Conservation (phyloP, 1,284 basidiomycete genomes). For the Ustilago trichophora region DNA sequence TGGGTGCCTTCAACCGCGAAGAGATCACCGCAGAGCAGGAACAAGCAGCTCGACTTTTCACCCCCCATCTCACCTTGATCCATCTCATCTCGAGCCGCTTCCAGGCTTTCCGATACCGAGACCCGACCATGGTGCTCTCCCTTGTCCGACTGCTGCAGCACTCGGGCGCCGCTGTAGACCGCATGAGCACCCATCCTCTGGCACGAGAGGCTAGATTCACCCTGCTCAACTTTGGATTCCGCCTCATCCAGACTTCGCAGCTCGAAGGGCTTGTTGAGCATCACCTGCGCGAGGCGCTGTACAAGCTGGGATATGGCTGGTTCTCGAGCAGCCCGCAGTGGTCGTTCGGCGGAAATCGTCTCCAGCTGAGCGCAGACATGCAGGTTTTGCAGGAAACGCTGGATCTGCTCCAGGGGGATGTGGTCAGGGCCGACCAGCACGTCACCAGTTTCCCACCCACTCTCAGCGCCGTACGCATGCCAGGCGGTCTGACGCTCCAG, state of each 20-base stretch:
- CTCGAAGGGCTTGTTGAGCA: conserved; percentile 86
- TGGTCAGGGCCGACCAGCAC: conserved; percentile 70
- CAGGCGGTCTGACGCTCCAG: conserved; percentile 45
- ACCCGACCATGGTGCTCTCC: conserved; percentile 83
- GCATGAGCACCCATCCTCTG: conserved; percentile 85
- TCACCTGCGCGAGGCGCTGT: conserved; percentile 79
- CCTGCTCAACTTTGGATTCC: conserved; percentile 90
- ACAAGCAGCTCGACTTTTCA: conserved; percentile 75
- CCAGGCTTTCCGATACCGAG: conserved; percentile 89
- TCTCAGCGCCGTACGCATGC: conserved; percentile 40
- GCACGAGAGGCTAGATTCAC: conserved; percentile 89
- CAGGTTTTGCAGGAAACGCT: conserved; percentile 86
- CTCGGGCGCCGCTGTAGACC: conserved; percentile 42
- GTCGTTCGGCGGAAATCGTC: conserved; percentile 90
- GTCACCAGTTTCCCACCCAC: conserved; percentile 52
- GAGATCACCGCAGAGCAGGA: conserved; percentile 78
- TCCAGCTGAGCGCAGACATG: conserved; percentile 88
- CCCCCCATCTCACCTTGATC: conserved; percentile 83
- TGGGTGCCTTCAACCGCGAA: conserved; percentile 88
- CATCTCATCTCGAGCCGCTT: conserved; percentile 91
- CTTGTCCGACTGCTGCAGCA: conserved; percentile 84
- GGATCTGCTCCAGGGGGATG: conserved; percentile 78
- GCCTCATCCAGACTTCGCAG: conserved; percentile 85
- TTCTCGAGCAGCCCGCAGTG: conserved; percentile 75
- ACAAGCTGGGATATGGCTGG: conserved; percentile 85